Conservation (phyloP, 768 basidiomycete species). For the Suillus discolor region DNA sequence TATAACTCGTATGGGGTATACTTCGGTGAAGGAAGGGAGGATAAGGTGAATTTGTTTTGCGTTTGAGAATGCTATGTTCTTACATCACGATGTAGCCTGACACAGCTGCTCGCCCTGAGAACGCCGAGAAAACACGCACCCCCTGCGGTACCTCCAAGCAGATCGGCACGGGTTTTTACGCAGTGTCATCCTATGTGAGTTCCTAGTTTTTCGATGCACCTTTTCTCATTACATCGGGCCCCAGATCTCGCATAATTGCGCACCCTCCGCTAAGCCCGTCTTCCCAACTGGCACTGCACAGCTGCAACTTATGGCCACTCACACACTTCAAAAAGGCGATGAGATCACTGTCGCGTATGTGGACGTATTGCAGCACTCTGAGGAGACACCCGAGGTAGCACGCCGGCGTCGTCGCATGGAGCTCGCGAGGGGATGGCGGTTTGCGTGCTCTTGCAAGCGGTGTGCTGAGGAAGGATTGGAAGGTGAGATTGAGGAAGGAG, state of each 20-base stretch:
- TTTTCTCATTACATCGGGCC: background rate
- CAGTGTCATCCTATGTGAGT: slow-evolving; percentile 72
- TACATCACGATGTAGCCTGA: slow-evolving; percentile 44
- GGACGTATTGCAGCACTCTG: slow-evolving; percentile 58
- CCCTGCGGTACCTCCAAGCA: slow-evolving; percentile 76
- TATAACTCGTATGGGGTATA: slow-evolving; percentile 81
- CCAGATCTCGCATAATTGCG: slow-evolving; percentile 73
- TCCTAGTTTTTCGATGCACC: background rate
- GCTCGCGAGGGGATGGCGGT: slow-evolving; percentile 81
- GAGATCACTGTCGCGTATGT: slow-evolving; percentile 77
- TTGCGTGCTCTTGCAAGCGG: slow-evolving; percentile 71
- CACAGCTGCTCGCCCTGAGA: slow-evolving; percentile 60
- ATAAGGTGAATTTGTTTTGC: slow-evolving; percentile 53
- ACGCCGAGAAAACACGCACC: slow-evolving; percentile 74
- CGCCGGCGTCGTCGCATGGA: slow-evolving; percentile 69
- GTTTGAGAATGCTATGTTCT: slow-evolving; percentile 1
- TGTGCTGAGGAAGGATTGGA: slow-evolving; percentile 58
- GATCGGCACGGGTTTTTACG: slow-evolving; percentile 75
- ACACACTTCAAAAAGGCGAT: slow-evolving; percentile 73
- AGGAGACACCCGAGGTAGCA: slow-evolving; percentile 55
- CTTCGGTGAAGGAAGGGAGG: slow-evolving; percentile 64
- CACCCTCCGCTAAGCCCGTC: slow-evolving; percentile 63
- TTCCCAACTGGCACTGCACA: slow-evolving; percentile 70
- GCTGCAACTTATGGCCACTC: slow-evolving; percentile 67
- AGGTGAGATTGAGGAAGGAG: slow-evolving; percentile 36